Evolutionary conservation across 495 filamentous ascomycete genomes (phyloP).

Genomic region (Rusavskia elegans): DNA sequence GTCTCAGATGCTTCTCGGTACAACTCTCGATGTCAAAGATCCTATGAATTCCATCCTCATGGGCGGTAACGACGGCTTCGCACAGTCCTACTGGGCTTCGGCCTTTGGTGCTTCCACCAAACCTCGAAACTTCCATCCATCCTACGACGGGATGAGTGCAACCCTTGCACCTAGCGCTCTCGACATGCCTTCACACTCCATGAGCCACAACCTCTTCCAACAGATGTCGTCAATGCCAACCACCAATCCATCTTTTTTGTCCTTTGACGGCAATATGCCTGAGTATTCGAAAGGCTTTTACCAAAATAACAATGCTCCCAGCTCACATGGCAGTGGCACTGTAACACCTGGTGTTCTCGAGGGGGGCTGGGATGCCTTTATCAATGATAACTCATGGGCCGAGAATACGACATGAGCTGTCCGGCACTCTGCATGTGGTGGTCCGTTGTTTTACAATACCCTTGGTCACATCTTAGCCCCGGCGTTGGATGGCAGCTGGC

Average conservation of each 20-base stretch:
- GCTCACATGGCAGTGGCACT: slow-evolving; percentile 13
- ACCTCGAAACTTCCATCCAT: slow-evolving; percentile 12
- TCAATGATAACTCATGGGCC: slow-evolving; percentile 12
- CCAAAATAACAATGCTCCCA: neutral
- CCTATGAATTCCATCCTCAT: slow-evolving; percentile 26
- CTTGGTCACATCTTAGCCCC: neutral
- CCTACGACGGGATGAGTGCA: slow-evolving; percentile 16
- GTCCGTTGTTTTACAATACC: neutral
- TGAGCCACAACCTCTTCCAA: slow-evolving; percentile 3
- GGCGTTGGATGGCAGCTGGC: neutral
- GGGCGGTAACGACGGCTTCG: slow-evolving; percentile 20
- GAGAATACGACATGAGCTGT: slow-evolving; percentile 10
- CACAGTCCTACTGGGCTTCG: slow-evolving; percentile 21
- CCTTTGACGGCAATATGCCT: slow-evolving; percentile 6
- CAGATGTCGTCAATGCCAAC: slow-evolving; percentile 3
- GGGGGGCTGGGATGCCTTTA: slow-evolving; percentile 15
- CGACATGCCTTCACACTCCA: slow-evolving; percentile 13
- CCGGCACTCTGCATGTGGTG: neutral
- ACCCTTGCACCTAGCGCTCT: slow-evolving; percentile 17
- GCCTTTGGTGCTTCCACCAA: slow-evolving; percentile 13
- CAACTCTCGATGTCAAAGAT: slow-evolving; percentile 25
- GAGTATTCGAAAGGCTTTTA: slow-evolving; percentile 11
- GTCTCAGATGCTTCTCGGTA: slow-evolving; percentile 30
- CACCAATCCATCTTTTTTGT: slow-evolving; percentile 5
- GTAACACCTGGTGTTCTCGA: slow-evolving; percentile 13